Evolutionary conservation across 345 rosid species (phyloP), one percentile per base, ranked within the genome.

Genomic region (Pistacia vera): DNA sequence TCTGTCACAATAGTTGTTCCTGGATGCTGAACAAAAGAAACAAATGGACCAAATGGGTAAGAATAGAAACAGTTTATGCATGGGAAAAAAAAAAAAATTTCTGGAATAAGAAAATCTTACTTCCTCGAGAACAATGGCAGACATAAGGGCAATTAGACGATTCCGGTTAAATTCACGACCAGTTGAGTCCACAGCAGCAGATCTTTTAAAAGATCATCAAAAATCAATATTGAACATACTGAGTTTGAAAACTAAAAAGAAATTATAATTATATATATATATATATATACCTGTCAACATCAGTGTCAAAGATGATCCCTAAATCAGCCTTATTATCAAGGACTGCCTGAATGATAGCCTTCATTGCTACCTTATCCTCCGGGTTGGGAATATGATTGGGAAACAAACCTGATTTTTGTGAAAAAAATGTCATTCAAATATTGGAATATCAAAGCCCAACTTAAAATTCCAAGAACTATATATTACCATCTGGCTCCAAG

Each of bases 301-400:
- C 98, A 67, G 98, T 94, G 81, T 96, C 99, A 85, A 96, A 96
- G 83, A 94, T 96, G 84, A 96, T 96, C 68, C 99, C 99, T 68
- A 96, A 72, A 81, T 96, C 97, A 73, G 98, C 97, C 79, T 91
- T 94, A 84, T 90, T 96, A 72, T 87, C 83, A 73, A 92, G 95
- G 86, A 94, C 98, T 35, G 97, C 98, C 82, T 88, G 75, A 38
- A 93, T 91, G 62, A 96, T 91, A 73, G 98, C 94, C 82, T 81
- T 86, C 98, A 96, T 96, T 36, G 98, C 98, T 20, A 81, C 77
- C 85, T 94, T 94, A 77, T 96, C 98, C 90, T 96, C 99, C 13
- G 97, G 99, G 71, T 96, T 96, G 41, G 99, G 99, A 75, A 94
- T 96, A 85, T 96, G 99, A 80, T 96, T 96, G 3, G 99, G 98